Evolutionary conservation across 192 early-diverging fungal species (phyloP), one percentile per base, ranked within the genome.

Genomic region (Glomus cerebriforme): DNA sequence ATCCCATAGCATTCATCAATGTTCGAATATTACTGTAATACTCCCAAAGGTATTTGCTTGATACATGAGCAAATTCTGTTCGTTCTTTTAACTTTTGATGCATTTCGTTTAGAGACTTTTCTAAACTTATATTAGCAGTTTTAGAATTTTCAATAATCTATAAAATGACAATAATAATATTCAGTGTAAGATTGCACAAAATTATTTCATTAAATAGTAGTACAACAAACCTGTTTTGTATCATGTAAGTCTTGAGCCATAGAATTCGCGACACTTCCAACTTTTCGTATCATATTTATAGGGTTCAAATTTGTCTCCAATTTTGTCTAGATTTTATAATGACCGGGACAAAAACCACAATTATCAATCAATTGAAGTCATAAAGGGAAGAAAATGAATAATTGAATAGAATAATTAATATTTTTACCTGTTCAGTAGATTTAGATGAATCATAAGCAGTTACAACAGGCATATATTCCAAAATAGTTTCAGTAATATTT

Each of bases 11-110:
- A 19, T 15, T 75, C 73, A 60, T 60, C 59, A 75, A 35, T 24
- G 29, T 60, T 17, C 73, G 26, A 24, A 60, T 37, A 34, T 75
- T 47, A 60, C 9, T 32, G 7, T 60, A 75, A 34, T 75, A 75
- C 0, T 75, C 32, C 73, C 73, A 75, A 9, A 75, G 58, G 17
- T 22, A 22, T 22, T 75, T 75, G 12, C 73, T 75, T 35, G 62
- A 24, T 19, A 32, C 5, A 2, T 32, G 26, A 34, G 73, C 13
- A 60, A 59, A 26, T 35, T 35, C 49, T 7, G 54, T 75, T 62
- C 73, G 47, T 35, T 75, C 73, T 24, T 26, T 9, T 29, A 73
- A 31, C 7, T 31, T n/a, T 39, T 35, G 32, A 24, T n/a, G 67
- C 22, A 39, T 34, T 69, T 69, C 37, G 9, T 15, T 39, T 19